These are phyloP conservation scores for Debaryomycetaceae sp. DNA, from an alignment of 1,139 yeast genomes.

Conservation along the genomic window DNA sequence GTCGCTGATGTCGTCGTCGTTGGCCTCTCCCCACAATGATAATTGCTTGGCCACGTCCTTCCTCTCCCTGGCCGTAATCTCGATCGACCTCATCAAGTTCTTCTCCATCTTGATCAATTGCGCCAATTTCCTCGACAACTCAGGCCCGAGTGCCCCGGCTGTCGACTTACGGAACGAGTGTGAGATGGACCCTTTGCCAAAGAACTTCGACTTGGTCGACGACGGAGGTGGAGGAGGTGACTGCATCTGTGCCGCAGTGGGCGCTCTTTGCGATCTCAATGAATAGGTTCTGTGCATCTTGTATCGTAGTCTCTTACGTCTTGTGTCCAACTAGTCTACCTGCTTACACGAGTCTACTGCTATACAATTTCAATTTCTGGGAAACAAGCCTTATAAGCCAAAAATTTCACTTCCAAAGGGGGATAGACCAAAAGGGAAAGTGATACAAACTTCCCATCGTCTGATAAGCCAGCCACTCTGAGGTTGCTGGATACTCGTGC, in stretches of 20 bases:
- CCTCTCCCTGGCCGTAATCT: slow-evolving; percentile 73
- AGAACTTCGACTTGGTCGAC: slow-evolving; percentile 63
- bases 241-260: slow-evolving; percentile 77
- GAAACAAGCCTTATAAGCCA: background rate
- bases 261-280: slow-evolving; percentile 73
- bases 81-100: slow-evolving; percentile 75
- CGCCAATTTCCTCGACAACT: slow-evolving; percentile 70
- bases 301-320: background rate
- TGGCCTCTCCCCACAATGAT: slow-evolving; percentile 80
- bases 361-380: background rate
- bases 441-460: background rate
- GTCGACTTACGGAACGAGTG: slow-evolving; percentile 64
- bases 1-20: slow-evolving; percentile 82
- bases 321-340: background rate
- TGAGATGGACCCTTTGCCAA: slow-evolving; percentile 69
- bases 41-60: slow-evolving; percentile 81
- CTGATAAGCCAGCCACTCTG: background rate
- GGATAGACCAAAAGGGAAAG: background rate
- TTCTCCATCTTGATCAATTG: slow-evolving; percentile 80
- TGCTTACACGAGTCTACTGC: background rate
- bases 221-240: slow-evolving; percentile 81
- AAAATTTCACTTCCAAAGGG: background rate
- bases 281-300: slow-evolving; percentile 81
- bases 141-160: slow-evolving; percentile 78
- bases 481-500: background rate